These are phyloP conservation scores for Anethum foeniculum DNA, from an alignment of 140 eudicot genomes.

Conservation along the genomic window DNA sequence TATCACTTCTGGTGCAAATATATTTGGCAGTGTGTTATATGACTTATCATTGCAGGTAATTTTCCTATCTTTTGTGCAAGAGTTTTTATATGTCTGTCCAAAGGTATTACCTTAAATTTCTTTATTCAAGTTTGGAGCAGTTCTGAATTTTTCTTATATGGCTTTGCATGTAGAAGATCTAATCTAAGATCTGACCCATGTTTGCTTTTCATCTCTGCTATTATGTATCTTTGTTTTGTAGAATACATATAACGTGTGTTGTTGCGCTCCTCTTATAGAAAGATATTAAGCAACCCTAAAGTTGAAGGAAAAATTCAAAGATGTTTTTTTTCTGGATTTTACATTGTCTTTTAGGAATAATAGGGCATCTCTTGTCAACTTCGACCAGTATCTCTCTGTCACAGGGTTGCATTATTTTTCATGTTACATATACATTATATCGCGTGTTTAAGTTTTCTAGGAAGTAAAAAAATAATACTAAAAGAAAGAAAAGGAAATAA, in stretches of 20 bases:
- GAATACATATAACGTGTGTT: neutral
- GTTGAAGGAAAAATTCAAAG: neutral
- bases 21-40: conserved; percentile 55
- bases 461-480: neutral
- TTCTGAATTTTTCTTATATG: neutral
- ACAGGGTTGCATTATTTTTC: neutral
- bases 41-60: conserved; percentile 71
- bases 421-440: neutral
- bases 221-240: neutral
- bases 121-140: neutral
- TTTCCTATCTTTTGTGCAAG: conserved; percentile 6
- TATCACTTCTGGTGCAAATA: conserved; percentile 53
- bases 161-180: neutral
- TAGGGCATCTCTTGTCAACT: neutral
- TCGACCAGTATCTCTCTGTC: neutral
- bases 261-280: neutral
- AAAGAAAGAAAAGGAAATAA: neutral
- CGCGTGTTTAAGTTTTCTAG: neutral
- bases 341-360: neutral
- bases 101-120: neutral
- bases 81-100: neutral
- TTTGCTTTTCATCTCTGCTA: neutral
- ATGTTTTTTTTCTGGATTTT: neutral
- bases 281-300: neutral
- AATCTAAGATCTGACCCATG: neutral